Evolutionary conservation across 208 protist genomes (phyloP).

Genomic region (Trypanosoma lewisi): DNA sequence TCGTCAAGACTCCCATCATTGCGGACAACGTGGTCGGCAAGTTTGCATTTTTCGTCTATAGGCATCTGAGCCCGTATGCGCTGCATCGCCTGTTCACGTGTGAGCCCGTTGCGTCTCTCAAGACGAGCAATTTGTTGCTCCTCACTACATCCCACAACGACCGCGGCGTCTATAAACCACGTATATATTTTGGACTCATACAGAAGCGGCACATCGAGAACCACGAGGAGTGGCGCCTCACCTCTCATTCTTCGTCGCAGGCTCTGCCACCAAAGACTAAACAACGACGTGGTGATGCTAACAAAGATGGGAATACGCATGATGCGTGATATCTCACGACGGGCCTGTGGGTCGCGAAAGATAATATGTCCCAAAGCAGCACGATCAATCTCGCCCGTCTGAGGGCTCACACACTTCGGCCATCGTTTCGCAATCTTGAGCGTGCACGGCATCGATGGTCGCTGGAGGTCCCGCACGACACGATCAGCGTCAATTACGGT

Average conservation of each 20-base stretch:
- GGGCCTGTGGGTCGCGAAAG: conserved; percentile 59
- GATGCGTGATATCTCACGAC: conserved; percentile 59
- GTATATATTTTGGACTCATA: conserved; percentile 84
- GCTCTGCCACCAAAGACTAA: conserved; percentile 56
- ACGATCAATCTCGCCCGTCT: conserved; percentile 67
- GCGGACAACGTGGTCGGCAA: conserved; percentile 71
- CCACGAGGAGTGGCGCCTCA: conserved; percentile 34
- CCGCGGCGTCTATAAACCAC: conserved; percentile 57
- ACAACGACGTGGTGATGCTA: conserved; percentile 49
- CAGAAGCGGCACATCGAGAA: conserved; percentile 86
- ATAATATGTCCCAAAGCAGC: conserved; percentile 67
- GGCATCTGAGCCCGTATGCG: conserved; percentile 82
- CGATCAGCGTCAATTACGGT: conserved; percentile 80
- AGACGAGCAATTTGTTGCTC: conserved; percentile 66
- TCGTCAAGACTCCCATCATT: conserved; percentile 51
- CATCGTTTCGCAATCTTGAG: conserved; percentile 65
- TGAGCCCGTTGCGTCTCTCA: conserved; percentile 43
- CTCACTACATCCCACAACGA: conserved; percentile 72
- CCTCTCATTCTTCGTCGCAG: conserved; percentile 13
- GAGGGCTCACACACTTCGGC: conserved; percentile 57
- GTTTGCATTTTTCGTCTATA: conserved; percentile 51
- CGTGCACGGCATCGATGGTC: conserved; percentile 53
- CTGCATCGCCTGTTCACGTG: conserved; percentile 43
- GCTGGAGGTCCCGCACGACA: conserved; percentile 77
- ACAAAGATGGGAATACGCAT: conserved; percentile 83